Percentiles rank a stretch among this genome's conserved stretches.
phyloP scores from a whole-genome alignment of 1,139 yeast genomes.

The Yamadazyma aaseri region DNA sequence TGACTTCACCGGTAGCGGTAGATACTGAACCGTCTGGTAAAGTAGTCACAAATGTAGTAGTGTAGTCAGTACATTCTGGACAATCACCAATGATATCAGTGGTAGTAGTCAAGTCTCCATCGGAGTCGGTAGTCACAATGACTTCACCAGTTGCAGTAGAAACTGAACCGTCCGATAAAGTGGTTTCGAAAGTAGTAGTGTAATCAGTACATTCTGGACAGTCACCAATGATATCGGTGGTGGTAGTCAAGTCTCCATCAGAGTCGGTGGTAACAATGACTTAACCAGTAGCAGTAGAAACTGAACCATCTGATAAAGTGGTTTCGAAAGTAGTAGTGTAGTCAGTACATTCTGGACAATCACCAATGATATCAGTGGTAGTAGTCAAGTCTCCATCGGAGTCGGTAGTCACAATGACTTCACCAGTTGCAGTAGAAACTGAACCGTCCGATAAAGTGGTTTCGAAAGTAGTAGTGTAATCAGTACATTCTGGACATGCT shows the following conservation, averaged over 20 bases:
- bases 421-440: conserved; percentile 3
- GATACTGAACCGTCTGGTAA: conserved; percentile 6
- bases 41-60: conserved; percentile 13
- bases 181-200: conserved; percentile 19
- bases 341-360: conserved; percentile 10
- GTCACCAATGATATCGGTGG: conserved; percentile 10
- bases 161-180: conserved; percentile 17
- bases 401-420: conserved; percentile 9
- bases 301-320: conserved; percentile 12
- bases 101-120: conserved; percentile 3
- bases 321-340: conserved; percentile 13
- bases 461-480: conserved; percentile 15
- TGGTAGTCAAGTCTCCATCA: conserved; percentile 8
- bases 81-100: conserved; percentile 5
- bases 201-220: conserved; percentile 14
- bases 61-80: conserved; percentile 10
- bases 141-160: conserved; percentile 17
- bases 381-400: conserved; percentile 11
- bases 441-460: conserved; percentile 11
- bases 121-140: conserved; percentile 10
- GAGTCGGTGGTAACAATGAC: conserved; percentile 12
- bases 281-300: conserved; percentile 13
- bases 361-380: conserved; percentile 10
- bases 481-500: conserved; percentile 13
- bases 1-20: conserved; percentile 9